These are phyloP conservation scores for Exophiala sideris DNA, from an alignment of 2,329 filamentous ascomycete genomes.

Conservation along the genomic window DNA sequence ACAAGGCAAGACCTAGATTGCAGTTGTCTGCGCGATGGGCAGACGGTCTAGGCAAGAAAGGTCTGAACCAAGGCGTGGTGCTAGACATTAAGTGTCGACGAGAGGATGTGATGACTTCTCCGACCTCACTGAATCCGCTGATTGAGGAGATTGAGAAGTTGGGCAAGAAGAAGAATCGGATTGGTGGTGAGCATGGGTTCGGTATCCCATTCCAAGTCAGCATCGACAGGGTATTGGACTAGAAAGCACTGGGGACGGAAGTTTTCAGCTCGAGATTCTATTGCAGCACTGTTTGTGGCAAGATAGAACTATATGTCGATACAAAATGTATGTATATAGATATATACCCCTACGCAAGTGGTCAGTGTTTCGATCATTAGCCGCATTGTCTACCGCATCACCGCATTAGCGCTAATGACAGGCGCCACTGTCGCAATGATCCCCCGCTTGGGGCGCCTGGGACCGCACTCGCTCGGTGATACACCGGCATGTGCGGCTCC, in stretches of 20 bases:
- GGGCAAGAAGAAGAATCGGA: slow-evolving; percentile 38
- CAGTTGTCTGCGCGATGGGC: slow-evolving; percentile 31
- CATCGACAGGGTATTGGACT: slow-evolving; percentile 18
- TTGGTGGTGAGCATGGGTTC: slow-evolving; percentile 32
- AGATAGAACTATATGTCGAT: too few species aligned
- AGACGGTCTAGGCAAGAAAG: slow-evolving; percentile 33
- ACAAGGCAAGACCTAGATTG: slow-evolving; percentile 29
- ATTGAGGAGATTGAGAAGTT: slow-evolving; percentile 35
- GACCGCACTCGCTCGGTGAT: too few species aligned
- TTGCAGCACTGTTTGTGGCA: too few species aligned
- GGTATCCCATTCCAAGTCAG: slow-evolving; percentile 23
- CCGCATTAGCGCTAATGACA: too few species aligned
- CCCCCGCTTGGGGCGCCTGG: too few species aligned
- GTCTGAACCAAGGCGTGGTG: slow-evolving; percentile 32
- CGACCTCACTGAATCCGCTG: slow-evolving; percentile 30
- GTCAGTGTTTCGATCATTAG: too few species aligned
- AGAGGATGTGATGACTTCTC: slow-evolving; percentile 16
- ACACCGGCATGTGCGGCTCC: too few species aligned
- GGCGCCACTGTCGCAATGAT: too few species aligned
- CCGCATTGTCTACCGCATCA: too few species aligned
- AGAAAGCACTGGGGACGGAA: background rate
- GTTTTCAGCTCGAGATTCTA: background rate
- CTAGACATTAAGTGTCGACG: slow-evolving; percentile 26
- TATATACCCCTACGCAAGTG: too few species aligned
- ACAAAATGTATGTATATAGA: too few species aligned